Evolutionary conservation across 495 filamentous ascomycete genomes (phyloP).

Genomic region (Hypoxylon perforatum): DNA sequence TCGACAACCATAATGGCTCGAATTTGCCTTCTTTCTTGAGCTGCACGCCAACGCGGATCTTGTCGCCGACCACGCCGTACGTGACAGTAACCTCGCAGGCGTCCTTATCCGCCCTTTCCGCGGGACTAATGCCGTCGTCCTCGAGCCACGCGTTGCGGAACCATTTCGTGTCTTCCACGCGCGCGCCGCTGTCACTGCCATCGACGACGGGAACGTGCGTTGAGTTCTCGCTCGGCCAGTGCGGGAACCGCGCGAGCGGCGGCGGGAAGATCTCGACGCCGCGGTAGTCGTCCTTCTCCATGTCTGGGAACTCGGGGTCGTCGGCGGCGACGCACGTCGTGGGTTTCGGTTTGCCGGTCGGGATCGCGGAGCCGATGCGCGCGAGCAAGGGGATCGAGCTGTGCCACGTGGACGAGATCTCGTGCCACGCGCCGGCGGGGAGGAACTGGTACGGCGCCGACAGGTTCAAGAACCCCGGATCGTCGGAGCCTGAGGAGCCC

Average conservation of each 20-base stretch:
- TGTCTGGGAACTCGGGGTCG: slow-evolving; percentile 62
- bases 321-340: slow-evolving; percentile 66
- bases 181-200: slow-evolving; percentile 38
- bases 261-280: slow-evolving; percentile 74
- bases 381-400: slow-evolving; percentile 72
- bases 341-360: slow-evolving; percentile 66
- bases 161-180: slow-evolving; percentile 44
- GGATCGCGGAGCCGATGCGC: slow-evolving; percentile 67
- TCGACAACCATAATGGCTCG: slow-evolving; percentile 59
- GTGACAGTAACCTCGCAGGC: slow-evolving; percentile 57
- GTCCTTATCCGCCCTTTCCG: slow-evolving; percentile 56
- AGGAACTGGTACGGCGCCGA: slow-evolving; percentile 69
- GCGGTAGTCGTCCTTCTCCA: slow-evolving; percentile 70
- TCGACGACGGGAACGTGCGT: neutral
- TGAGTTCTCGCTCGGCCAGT: slow-evolving; percentile 24
- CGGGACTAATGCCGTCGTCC: slow-evolving; percentile 69
- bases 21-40: slow-evolving; percentile 54
- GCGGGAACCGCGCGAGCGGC: slow-evolving; percentile 35
- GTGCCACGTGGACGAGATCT: slow-evolving; percentile 67
- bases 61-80: slow-evolving; percentile 55
- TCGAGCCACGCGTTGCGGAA: slow-evolving; percentile 68
- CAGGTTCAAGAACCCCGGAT: slow-evolving; percentile 70
- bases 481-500: slow-evolving; percentile 45
- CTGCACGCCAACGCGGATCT: slow-evolving; percentile 52
- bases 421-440: slow-evolving; percentile 69